These are phyloP conservation scores for Talaromyces adpressus DNA, from an alignment of 495 filamentous ascomycete genomes.

Conservation along the genomic window DNA sequence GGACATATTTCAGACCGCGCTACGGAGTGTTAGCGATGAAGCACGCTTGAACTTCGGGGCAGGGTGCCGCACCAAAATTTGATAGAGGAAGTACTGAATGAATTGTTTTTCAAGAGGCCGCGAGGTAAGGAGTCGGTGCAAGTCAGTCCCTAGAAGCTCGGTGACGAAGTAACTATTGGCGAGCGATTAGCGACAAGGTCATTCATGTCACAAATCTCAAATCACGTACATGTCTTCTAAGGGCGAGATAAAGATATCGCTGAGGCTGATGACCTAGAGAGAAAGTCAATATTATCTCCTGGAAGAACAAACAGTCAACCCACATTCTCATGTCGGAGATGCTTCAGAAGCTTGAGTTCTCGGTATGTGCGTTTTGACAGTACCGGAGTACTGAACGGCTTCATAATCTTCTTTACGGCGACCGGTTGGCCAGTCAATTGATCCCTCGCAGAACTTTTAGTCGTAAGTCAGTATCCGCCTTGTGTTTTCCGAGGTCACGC, in stretches of 20 bases:
- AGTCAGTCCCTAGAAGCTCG: slow-evolving; percentile 91
- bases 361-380: slow-evolving; percentile 95
- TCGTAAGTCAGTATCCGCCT: background rate
- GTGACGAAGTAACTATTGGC: slow-evolving; percentile 85
- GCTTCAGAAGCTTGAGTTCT: slow-evolving; percentile 94
- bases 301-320: slow-evolving; percentile 5
- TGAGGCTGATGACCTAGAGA: slow-evolving; percentile 85
- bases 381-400: slow-evolving; percentile 97
- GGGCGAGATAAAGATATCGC: slow-evolving; percentile 98
- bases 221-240: slow-evolving; percentile 91
- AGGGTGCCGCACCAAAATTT: slow-evolving; percentile 67
- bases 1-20: slow-evolving; percentile 98
- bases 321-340: slow-evolving; percentile 95
- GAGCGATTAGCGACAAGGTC: slow-evolving; percentile 13
- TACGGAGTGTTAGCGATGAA: slow-evolving; percentile 34
- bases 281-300: slow-evolving; percentile 17
- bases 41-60: background rate
- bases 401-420: slow-evolving; percentile 99
- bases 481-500: slow-evolving; percentile 3
- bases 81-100: slow-evolving; percentile 99
- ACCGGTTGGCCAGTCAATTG: slow-evolving; percentile 94
- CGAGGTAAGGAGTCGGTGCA: slow-evolving; percentile 92
- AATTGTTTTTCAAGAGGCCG: slow-evolving; percentile 97
- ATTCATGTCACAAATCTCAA: background rate
- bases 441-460: slow-evolving; percentile 81